Evolutionary conservation across 2,329 filamentous ascomycete genomes (phyloP).

Genomic region (Monilinia fructigena): DNA sequence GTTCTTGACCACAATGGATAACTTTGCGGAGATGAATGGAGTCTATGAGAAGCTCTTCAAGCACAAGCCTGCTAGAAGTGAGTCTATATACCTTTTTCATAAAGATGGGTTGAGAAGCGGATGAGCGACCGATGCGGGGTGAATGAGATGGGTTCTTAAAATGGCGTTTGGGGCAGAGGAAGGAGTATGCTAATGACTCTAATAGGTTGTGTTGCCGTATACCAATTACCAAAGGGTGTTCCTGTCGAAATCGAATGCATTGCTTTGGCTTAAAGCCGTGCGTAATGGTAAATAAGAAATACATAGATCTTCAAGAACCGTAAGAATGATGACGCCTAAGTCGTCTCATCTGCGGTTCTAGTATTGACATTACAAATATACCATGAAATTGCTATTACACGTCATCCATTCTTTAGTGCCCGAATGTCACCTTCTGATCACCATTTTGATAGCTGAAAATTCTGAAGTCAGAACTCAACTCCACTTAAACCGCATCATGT

Average conservation of each 20-base stretch:
- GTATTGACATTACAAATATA: not conserved
- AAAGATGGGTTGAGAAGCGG: not conserved
- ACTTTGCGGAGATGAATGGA: conserved; percentile 60
- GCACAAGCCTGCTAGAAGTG: conserved; percentile 81
- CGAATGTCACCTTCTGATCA: not conserved
- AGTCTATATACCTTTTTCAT: not conserved
- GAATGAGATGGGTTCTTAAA: not conserved
- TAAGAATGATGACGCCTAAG: not conserved
- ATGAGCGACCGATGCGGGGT: not conserved
- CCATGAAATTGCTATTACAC: not conserved
- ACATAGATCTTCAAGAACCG: not conserved
- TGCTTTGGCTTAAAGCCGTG: conserved; percentile 57
- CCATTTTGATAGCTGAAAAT: not conserved
- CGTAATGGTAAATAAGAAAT: not conserved
- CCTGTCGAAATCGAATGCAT: conserved; percentile 92
- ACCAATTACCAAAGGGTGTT: conserved; percentile 83
- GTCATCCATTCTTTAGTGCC: not conserved
- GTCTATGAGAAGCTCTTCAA: conserved; percentile 80
- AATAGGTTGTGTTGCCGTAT: conserved; percentile 77
- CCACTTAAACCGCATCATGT: not conserved
- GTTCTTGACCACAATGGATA: conserved; percentile 68
- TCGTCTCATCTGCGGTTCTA: not conserved
- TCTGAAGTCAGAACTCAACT: not conserved
- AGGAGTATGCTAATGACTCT: conserved; percentile 3
- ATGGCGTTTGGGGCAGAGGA: not conserved